Percentiles rank a stretch among this genome's conserved stretches.
These are phyloP conservation scores for Myrmaecium sp. DNA, from an alignment of 2,329 filamentous ascomycete species.

Conservation along the genomic window DNA sequence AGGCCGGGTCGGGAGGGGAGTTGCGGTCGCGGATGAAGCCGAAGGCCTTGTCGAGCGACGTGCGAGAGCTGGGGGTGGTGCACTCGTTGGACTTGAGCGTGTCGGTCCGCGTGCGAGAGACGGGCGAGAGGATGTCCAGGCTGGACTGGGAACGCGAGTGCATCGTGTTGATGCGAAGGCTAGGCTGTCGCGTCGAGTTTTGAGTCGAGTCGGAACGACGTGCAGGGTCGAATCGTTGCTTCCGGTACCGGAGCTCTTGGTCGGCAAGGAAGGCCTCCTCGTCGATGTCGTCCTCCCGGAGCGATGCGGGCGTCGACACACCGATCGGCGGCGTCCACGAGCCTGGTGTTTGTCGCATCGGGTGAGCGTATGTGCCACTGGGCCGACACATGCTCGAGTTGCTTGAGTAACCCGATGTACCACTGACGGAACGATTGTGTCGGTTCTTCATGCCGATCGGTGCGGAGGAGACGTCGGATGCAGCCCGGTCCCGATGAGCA, in stretches of 20 bases:
- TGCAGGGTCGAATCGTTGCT: slow-evolving; percentile 20
- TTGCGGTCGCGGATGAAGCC: slow-evolving; percentile 33
- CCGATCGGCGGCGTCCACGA: slow-evolving; percentile 36
- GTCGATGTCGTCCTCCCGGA: slow-evolving; percentile 27
- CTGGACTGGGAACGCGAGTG: slow-evolving; percentile 37
- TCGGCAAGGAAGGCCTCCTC: slow-evolving; percentile 30
- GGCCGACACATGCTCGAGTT: slow-evolving; percentile 29
- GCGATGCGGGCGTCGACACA: slow-evolving; percentile 32
- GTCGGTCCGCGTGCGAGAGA: slow-evolving; percentile 28
- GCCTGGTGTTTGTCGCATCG: slow-evolving; percentile 37
- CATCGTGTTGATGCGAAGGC: slow-evolving; percentile 17
- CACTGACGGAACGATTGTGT: slow-evolving; percentile 37
- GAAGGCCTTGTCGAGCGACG: slow-evolving; percentile 39
- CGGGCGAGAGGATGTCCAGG: slow-evolving; percentile 29
- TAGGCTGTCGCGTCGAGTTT: slow-evolving; percentile 15
- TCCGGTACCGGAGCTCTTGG: slow-evolving; percentile 23
- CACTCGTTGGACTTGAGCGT: slow-evolving; percentile 31
- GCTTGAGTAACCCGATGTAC: slow-evolving; percentile 36
- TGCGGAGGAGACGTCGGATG: slow-evolving; percentile 27
- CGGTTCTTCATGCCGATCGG: slow-evolving; percentile 21
- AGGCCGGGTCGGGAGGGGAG: slow-evolving; percentile 30
- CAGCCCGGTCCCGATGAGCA: slow-evolving; percentile 19
- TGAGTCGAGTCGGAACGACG: slow-evolving; percentile 26
- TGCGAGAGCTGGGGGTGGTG: slow-evolving; percentile 34
- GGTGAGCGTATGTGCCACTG: slow-evolving; percentile 35